Conservation (phyloP, 164 flowering plant species). For the Buxus sempervirens region DNA sequence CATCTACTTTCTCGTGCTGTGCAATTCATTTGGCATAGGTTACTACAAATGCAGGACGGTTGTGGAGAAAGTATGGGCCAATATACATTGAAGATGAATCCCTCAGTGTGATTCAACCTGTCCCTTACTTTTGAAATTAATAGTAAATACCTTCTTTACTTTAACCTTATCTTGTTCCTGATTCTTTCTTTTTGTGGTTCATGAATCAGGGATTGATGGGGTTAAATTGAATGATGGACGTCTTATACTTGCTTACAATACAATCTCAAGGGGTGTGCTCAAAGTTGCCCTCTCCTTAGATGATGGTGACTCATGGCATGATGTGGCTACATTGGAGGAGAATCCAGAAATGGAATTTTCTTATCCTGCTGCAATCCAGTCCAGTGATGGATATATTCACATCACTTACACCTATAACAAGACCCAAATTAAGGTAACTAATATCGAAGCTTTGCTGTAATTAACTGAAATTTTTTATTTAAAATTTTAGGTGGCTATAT, state of each 20-base stretch:
- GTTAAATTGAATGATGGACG: slow-evolving; percentile 76
- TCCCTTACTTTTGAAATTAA: slow-evolving; percentile 70
- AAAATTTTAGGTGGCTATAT: too few species aligned
- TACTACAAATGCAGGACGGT: slow-evolving; percentile 61
- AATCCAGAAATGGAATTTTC: slow-evolving; percentile 74
- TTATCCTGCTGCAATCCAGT: slow-evolving; percentile 87
- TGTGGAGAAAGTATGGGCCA: slow-evolving; percentile 89
- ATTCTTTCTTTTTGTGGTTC: slow-evolving; percentile 1
- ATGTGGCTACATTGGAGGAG: slow-evolving; percentile 70
- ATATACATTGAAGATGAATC: slow-evolving; percentile 49
- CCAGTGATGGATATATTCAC: slow-evolving; percentile 60
- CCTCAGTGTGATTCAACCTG: slow-evolving; percentile 88
- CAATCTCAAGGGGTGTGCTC: slow-evolving; percentile 72
- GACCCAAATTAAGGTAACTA: slow-evolving; percentile 73
- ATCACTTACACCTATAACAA: slow-evolving; percentile 79
- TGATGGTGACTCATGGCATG: slow-evolving; percentile 85
- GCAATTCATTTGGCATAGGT: slow-evolving; percentile 37
- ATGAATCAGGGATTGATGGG: slow-evolving; percentile 74
- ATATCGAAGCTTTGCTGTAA: background rate
- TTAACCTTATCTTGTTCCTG: background rate
- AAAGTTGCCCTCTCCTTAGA: slow-evolving; percentile 69
- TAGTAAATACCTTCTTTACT: background rate
- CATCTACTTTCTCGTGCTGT: slow-evolving; percentile 6
- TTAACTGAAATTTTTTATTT: too few species aligned
- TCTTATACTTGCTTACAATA: slow-evolving; percentile 74